A percentile compares a stretch with the other conserved stretches of the same genome.
These are phyloP conservation scores for Oleoguttula mirabilis DNA, from an alignment of 495 filamentous ascomycete species.

Conservation along the genomic window DNA sequence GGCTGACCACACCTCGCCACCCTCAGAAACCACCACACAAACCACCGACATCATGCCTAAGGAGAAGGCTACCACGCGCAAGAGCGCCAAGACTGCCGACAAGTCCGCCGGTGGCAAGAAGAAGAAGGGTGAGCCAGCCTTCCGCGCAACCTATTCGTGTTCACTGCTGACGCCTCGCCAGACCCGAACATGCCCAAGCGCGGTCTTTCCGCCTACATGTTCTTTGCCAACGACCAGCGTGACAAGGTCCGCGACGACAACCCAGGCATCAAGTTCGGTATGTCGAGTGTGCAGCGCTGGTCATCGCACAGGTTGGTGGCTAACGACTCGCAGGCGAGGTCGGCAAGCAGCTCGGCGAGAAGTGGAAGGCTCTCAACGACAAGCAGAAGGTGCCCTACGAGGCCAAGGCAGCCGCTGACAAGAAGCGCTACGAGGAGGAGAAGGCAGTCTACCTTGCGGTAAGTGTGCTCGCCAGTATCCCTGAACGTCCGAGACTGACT, in stretches of 20 bases:
- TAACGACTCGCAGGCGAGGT: slow-evolving; percentile 61
- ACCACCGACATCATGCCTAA: slow-evolving; percentile 54
- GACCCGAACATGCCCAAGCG: slow-evolving; percentile 99
- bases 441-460: slow-evolving; percentile 66
- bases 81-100: slow-evolving; percentile 38
- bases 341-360: slow-evolving; percentile 91
- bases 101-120: slow-evolving; percentile 45
- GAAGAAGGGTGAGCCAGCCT: slow-evolving; percentile 63
- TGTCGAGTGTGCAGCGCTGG: slow-evolving; percentile 14
- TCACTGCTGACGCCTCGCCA: slow-evolving; percentile 28
- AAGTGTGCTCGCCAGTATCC: too few species aligned
- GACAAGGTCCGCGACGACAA: slow-evolving; percentile 98
- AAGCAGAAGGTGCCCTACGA: slow-evolving; percentile 88
- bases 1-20: slow-evolving; percentile 4
- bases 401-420: slow-evolving; percentile 86
- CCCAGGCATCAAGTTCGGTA: slow-evolving; percentile 95
- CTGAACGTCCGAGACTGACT: not conserved
- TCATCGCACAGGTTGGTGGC: not conserved
- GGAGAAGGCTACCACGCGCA: slow-evolving; percentile 50
- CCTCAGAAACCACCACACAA: slow-evolving; percentile 10
- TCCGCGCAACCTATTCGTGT: slow-evolving; percentile 17
- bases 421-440: slow-evolving; percentile 97
- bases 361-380: slow-evolving; percentile 89
- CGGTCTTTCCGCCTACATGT: slow-evolving; percentile 99
- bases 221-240: slow-evolving; percentile 98